Evolutionary conservation across 352 stramenopile species (phyloP).

Genomic region (Pilasporangium apinafurcum): DNA sequence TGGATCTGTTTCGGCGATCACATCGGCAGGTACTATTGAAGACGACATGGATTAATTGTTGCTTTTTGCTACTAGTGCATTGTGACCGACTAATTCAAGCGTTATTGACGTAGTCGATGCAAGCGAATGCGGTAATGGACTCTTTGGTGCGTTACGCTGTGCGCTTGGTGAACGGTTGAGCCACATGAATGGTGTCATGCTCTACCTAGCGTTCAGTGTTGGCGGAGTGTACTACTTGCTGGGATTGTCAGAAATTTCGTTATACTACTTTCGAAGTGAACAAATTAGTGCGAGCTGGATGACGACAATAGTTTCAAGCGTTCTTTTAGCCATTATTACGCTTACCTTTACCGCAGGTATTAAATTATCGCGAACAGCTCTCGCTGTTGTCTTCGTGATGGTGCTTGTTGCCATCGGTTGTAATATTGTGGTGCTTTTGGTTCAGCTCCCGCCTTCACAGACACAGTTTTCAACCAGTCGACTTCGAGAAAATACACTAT

Average conservation of each 20-base stretch:
- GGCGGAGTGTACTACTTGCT: conserved; percentile 39
- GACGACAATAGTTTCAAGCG: conserved; percentile 20
- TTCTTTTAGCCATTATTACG: conserved; percentile 13
- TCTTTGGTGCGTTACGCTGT: no score
- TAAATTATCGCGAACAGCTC: conserved; percentile 8
- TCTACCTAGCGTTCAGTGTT: conserved; percentile 30
- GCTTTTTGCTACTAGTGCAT: not conserved
- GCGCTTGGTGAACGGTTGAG: conserved; percentile 21
- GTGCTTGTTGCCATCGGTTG: conserved; percentile 24
- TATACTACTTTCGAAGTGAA: conserved; percentile 41
- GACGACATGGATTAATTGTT: not conserved
- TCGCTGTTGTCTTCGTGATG: conserved; percentile 29
- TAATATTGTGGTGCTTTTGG: conserved; percentile 26
- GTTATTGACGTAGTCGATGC: conserved; percentile 1
- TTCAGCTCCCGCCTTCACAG: conserved; percentile 13
- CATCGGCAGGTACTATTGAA: conserved; percentile 11
- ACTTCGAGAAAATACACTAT: conserved; percentile 19
- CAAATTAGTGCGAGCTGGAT: conserved; percentile 20
- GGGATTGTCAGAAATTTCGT: conserved; percentile 36
- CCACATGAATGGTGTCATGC: conserved; percentile 24
- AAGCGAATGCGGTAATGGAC: no score
- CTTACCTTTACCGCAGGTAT: conserved; percentile 8
- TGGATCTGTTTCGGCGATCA: conserved; percentile 38
- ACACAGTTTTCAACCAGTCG: conserved; percentile 19
- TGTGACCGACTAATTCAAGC: not conserved